These are phyloP conservation scores for Dunaliella primolecta DNA, from an alignment of 139 green algal genomes.

Conservation along the genomic window DNA sequence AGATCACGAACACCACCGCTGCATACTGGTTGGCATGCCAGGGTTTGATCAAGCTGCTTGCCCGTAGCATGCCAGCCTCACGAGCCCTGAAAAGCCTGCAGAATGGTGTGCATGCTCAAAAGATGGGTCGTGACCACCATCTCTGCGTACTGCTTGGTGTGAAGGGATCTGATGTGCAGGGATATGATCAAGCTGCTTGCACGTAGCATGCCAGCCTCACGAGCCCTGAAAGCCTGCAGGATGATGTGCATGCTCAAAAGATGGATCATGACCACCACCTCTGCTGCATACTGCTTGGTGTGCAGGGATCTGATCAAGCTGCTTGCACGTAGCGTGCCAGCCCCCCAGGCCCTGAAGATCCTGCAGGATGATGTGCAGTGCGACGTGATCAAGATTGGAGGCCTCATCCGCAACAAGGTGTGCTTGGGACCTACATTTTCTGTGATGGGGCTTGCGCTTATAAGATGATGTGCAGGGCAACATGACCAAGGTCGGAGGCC, in stretches of 20 bases:
- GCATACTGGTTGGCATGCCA: no score
- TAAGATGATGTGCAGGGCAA: not conserved
- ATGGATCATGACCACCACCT: no score
- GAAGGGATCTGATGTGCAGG: no score
- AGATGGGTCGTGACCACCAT: no score
- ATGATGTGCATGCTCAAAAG: no score
- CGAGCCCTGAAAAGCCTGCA: slow-evolving; percentile 63
- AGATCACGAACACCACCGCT: no score
- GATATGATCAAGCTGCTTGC: slow-evolving; percentile 99
- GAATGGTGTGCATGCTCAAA: slow-evolving; percentile 93
- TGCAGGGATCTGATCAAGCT: slow-evolving; percentile 95
- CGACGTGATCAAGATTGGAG: slow-evolving; percentile 98
- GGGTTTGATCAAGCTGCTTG: slow-evolving; percentile 98
- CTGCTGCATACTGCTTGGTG: no score
- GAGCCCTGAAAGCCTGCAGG: slow-evolving; percentile 64
- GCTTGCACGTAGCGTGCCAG: slow-evolving; percentile 89
- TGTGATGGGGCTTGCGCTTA: no score
- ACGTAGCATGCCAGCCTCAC: slow-evolving; percentile 85
- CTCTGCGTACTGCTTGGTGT: no score
- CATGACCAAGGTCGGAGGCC: no score
- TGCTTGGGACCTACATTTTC: no score
- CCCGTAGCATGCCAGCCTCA: slow-evolving; percentile 85
- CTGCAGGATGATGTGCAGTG: slow-evolving; percentile 88
- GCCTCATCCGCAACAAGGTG: slow-evolving; percentile 90
- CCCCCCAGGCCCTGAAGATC: slow-evolving; percentile 66